These are phyloP conservation scores for Cladosporium colombiae DNA, from an alignment of 2,329 filamentous ascomycete genomes.

Conservation along the genomic window DNA sequence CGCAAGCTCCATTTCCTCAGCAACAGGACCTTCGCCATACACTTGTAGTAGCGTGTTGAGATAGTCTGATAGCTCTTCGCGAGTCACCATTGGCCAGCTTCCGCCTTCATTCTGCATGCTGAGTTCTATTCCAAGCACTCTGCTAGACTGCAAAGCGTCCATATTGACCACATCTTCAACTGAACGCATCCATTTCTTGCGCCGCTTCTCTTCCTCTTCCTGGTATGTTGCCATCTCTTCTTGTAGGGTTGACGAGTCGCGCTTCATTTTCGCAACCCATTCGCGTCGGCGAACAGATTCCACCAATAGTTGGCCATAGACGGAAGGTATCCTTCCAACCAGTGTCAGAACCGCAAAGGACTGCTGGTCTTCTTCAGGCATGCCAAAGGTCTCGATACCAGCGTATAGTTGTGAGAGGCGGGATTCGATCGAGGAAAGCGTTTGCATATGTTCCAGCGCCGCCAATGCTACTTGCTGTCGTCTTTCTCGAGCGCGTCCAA, in stretches of 20 bases:
- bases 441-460: constrained; percentile 74
- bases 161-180: constrained; percentile 73
- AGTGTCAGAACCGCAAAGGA: constrained; percentile 79
- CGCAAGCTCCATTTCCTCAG: constrained; percentile 73
- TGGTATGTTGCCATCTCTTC: constrained; percentile 92
- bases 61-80: constrained; percentile 76
- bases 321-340: constrained; percentile 79
- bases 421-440: constrained; percentile 76
- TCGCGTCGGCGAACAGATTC: constrained; percentile 85
- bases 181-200: constrained; percentile 86
- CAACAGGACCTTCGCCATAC: constrained; percentile 64
- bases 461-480: constrained; percentile 68
- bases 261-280: constrained; percentile 88
- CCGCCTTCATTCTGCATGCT: constrained; percentile 79
- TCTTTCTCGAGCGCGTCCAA: constrained; percentile 57
- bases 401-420: constrained; percentile 70
- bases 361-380: constrained; percentile 73
- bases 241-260: constrained; percentile 80
- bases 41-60: constrained; percentile 65
- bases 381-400: constrained; percentile 69
- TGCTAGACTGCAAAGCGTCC: constrained; percentile 65
- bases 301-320: constrained; percentile 85
- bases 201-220: constrained; percentile 85
- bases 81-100: constrained; percentile 74
- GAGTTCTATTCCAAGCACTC: constrained; percentile 75